phyloP scores from a whole-genome alignment of 176 grass and related monocot species.

The Eragrostis curvula region DNA sequence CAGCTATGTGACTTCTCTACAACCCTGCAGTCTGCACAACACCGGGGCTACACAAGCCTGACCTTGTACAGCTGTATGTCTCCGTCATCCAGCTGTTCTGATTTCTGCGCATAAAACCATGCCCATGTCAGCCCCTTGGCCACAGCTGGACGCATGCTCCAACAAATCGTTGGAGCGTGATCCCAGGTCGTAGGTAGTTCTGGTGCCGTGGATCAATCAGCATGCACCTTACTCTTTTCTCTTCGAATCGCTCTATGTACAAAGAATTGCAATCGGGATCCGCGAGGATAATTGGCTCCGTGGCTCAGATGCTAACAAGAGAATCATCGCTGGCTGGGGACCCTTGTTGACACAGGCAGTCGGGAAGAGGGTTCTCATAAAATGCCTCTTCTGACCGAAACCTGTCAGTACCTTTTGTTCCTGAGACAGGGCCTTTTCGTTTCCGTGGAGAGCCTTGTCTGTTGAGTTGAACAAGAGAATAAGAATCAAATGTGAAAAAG shows the following conservation, averaged over 20 bases:
- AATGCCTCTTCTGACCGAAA: conserved; percentile 94
- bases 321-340: conserved; percentile 27
- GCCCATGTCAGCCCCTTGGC: not conserved
- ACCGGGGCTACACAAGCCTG: not conserved
- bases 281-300: not conserved
- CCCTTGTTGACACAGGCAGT: conserved; percentile 72
- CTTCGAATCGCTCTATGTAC: conserved; percentile 39
- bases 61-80: not conserved
- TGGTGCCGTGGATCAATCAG: conserved; percentile 4
- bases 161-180: conserved; percentile 1
- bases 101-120: not conserved
- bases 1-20: not conserved
- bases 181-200: not conserved
- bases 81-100: not conserved
- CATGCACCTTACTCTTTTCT: not conserved
- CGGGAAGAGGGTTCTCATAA: conserved; percentile 97
- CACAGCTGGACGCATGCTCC: not conserved
- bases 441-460: conserved; percentile 91
- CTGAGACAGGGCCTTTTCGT: conserved; percentile 77
- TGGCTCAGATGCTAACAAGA: conserved; percentile 32
- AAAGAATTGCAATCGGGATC: not conserved
- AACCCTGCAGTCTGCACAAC: not conserved
- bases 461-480: conserved; percentile 40
- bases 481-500: not conserved
- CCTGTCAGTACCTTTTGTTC: conserved; percentile 83